Conservation (phyloP, 73 alveolate genomes). For the Paramecium sonneborni region DNA sequence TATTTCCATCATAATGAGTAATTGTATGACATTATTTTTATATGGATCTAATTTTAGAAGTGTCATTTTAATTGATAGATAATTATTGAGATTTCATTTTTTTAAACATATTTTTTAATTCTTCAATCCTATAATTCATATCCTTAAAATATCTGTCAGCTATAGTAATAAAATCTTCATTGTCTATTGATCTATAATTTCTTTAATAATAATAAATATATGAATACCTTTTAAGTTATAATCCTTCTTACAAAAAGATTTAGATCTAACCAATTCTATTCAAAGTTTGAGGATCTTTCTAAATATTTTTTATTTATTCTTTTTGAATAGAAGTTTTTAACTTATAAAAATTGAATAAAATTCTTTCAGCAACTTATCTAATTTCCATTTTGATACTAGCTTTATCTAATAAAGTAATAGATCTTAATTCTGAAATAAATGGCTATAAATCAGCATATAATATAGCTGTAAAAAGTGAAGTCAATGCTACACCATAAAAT, state of each 20-base stretch:
- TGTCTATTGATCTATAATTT: not conserved
- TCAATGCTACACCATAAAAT: not conserved
- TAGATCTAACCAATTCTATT: no score
- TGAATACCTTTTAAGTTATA: no score
- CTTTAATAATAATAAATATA: no score
- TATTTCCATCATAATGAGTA: not conserved
- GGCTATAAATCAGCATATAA: not conserved
- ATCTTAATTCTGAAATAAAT: not conserved
- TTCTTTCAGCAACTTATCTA: not conserved
- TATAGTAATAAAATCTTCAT: not conserved
- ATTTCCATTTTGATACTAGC: not conserved
- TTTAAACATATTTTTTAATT: not conserved
- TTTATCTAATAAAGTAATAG: not conserved
- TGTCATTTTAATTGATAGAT: not conserved
- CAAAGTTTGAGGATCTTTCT: no score
- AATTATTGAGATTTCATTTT: not conserved
- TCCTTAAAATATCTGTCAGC: not conserved
- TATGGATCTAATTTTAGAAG: not conserved
- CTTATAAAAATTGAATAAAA: not conserved
- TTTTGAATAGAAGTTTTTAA: no score
- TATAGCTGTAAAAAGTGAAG: not conserved
- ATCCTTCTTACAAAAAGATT: no score
- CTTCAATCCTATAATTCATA: not conserved
- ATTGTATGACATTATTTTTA: not conserved
- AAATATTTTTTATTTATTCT: no score